phyloP scores from a whole-genome alignment of 495 filamentous ascomycete genomes.

The Aspergillus olivimuriae region DNA sequence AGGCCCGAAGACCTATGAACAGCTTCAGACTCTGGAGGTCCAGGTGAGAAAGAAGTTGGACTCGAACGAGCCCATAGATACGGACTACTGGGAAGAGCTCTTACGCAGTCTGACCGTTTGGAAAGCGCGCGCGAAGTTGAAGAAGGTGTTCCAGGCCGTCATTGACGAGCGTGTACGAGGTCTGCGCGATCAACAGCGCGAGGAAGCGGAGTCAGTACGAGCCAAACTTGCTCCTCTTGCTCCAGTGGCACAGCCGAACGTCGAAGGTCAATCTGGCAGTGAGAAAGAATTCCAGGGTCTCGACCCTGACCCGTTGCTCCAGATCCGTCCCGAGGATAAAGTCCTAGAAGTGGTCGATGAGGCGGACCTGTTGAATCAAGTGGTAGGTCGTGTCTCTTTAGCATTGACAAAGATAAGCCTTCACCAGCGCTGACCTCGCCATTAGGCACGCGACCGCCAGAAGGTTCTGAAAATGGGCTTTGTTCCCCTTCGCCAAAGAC shows the following conservation, averaged over 20 bases:
- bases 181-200: conserved; percentile 60
- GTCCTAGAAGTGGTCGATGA: conserved; percentile 56
- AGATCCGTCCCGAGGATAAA: conserved; percentile 64
- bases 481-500: conserved; percentile 54
- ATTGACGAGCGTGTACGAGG: conserved; percentile 64
- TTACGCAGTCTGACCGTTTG: conserved; percentile 77
- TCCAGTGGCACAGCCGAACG: conserved; percentile 12
- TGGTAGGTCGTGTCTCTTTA: conserved; percentile 35
- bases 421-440: conserved; percentile 4
- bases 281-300: conserved; percentile 31
- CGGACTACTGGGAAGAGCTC: conserved; percentile 95
- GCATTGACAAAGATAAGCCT: neutral
- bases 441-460: conserved; percentile 51
- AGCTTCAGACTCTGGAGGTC: conserved; percentile 74
- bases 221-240: conserved; percentile 48
- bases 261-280: conserved; percentile 7
- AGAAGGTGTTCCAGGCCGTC: conserved; percentile 72
- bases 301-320: conserved; percentile 68
- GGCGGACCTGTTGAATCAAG: conserved; percentile 50
- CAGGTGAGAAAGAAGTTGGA: conserved; percentile 79
- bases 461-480: conserved; percentile 64
- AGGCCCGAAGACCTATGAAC: conserved; percentile 77
- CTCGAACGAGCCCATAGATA: conserved; percentile 88
- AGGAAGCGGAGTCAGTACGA: conserved; percentile 58
- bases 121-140: conserved; percentile 85